Evolutionary conservation across 225 moss, liverwort and hornwort species (phyloP), one percentile per base, ranked within the genome.

Genomic region (Marchantia paleacea): DNA sequence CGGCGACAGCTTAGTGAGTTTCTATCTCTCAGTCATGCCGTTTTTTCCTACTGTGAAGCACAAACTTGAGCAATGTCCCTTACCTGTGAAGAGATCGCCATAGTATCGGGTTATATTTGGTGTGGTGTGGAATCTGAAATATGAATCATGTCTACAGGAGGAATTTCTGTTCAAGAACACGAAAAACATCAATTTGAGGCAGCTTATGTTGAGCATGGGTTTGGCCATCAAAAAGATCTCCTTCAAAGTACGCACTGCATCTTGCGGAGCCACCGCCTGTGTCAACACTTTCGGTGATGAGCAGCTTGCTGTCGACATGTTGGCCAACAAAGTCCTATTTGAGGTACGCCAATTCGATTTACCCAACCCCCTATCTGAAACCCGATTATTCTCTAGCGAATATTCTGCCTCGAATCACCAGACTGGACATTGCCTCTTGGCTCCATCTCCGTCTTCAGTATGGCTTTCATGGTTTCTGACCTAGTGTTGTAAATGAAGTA

Each of bases 241-340:
- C 63, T 99, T 99, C 85, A 99, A 95, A 81, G 95, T 99, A 19
- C 94, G 99, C 64, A 99, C 95, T 16, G 99, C 99, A 13, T 99
- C 95, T 0, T 99, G 99, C 82, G 82, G 91, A 73, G 99, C 94
- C 62, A 99, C 99, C 4, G 86, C 99, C 13, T 99, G 99, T 78
- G 76, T 99, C 15, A 99, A 99, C 83, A 99, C 99, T 1, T 95
- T 99, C 78, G 99, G 94, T 47, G 99, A 99, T 63, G 95, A 99
- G 83, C 95, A 99, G 85, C 83, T 99, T 4, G 99, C 99, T 6
- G 95, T 99, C 0, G 99, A 95, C 73, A 82, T 99, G 82, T 84
- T 99, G 72, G 95, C 99, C 3, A 86, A 99, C 91, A 95, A 95
- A 84, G 91, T 99, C 0, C 91, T 99, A 7, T 99, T 99, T 67